Conservation (phyloP, 371 early-diverging fungal species). For the Lichtheimia hyalospora region DNA sequence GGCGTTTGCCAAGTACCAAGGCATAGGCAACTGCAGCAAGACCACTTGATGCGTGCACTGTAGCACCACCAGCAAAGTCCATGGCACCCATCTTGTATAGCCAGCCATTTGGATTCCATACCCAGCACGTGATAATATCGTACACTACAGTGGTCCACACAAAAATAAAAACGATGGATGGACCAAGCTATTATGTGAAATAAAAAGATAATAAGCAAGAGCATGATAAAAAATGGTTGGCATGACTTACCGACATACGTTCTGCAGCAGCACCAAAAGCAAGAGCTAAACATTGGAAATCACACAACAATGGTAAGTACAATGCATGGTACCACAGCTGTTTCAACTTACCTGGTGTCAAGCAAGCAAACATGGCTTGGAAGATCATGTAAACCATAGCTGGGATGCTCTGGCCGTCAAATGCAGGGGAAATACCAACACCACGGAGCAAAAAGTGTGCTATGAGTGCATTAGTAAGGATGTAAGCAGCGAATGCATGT, state of each 20-base stretch:
- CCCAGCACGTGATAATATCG: conserved; percentile 80
- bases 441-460: conserved; percentile 44
- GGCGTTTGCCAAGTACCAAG: conserved; percentile 74
- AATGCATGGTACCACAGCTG: neutral
- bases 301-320: neutral
- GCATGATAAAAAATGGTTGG: neutral
- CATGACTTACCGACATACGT: conserved; percentile 59
- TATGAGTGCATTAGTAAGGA: conserved; percentile 18
- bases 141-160: conserved; percentile 85
- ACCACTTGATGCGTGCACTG: conserved; percentile 86
- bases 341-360: conserved; percentile 49
- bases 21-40: conserved; percentile 82
- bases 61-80: conserved; percentile 86
- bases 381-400: conserved; percentile 62
- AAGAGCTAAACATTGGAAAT: conserved; percentile 49
- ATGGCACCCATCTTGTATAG: conserved; percentile 65
- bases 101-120: conserved; percentile 83
- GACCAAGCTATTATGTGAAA: conserved; percentile 46
- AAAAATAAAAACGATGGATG: conserved; percentile 77
- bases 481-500: too few species aligned
- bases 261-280: conserved; percentile 86
- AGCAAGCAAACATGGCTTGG: conserved; percentile 75
- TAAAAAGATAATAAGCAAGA: neutral
- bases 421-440: conserved; percentile 42
- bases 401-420: conserved; percentile 57